Evolutionary conservation across 2,329 filamentous ascomycete species (phyloP), one percentile per base, ranked within the genome.

Genomic region (Colletotrichum sp.): DNA sequence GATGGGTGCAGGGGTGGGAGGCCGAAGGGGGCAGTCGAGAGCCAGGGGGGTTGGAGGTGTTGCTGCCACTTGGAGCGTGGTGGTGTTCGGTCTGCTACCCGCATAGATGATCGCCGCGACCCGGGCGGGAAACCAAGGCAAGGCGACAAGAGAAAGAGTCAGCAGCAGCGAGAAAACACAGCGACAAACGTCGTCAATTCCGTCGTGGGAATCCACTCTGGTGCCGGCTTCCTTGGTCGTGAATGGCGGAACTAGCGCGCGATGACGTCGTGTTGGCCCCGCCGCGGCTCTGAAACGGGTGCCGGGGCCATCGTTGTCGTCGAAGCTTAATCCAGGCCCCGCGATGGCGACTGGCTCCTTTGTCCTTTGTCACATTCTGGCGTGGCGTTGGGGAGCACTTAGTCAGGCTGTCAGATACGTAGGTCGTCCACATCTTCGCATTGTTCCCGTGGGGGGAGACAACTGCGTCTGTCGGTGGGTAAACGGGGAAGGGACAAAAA

Each of bases 231-330:
- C 44, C 16, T 67, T 55, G 72, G 67, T 65, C 60, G 34, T 63
- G 28, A 57, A 24, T 62, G 57, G 55, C 55, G 30, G 68, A 24
- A 24, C 30, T 39, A 71, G 39, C 28, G 28, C 39, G 30, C 55
- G 63, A 76, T 76, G 73, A 72, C 73, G 73, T 76, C 39, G 64
- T 44, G 21, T 9, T 24, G 32, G 24, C 44, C 30, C 73, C 69
- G 64, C 69, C 69, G 57, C 69, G 69, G 73, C 73, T 72, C 36
- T 76, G 73, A 72, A 76, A 76, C 73, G 69, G 55, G 63, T 36
- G 39, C 69, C 57, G 69, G 73, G 69, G 44, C 32, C 69, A 62
- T 18, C 39, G 73, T 28, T n/a, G 39, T 72, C 15, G 73, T 49
- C 63, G 63, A 72, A 72, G 73, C 69, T 75, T 75, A 68, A 73